Evolutionary conservation across 306 rosid species (phyloP).

Genomic region (Citrullus colocynthis): DNA sequence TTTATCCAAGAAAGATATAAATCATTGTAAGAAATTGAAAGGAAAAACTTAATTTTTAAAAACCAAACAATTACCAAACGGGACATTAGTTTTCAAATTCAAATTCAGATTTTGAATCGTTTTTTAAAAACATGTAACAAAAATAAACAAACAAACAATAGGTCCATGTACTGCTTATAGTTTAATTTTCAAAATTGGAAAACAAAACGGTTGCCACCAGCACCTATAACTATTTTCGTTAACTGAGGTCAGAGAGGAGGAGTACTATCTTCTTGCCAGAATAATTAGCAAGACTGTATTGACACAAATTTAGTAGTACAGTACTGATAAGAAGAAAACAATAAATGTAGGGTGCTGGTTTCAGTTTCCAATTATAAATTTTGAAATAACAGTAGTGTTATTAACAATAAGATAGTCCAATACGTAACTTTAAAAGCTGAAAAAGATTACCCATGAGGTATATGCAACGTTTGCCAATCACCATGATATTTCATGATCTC

Average conservation of each 20-base stretch:
- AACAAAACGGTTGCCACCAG: not conserved
- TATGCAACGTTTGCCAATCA: constrained; percentile 54
- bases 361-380: not conserved
- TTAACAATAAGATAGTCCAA: too few relatives aligned
- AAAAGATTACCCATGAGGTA: constrained; percentile 54
- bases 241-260: not conserved
- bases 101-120: not conserved
- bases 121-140: not conserved
- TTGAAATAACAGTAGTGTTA: not conserved
- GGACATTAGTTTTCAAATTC: not conserved
- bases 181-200: not conserved
- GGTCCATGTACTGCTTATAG: not conserved
- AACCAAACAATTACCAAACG: too few relatives aligned
- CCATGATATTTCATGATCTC: constrained; percentile 41
- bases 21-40: too few relatives aligned
- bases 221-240: not conserved
- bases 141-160: too few relatives aligned
- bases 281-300: not conserved
- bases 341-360: not conserved
- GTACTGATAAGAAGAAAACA: not conserved
- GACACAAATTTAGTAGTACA: not conserved
- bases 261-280: not conserved
- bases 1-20: too few relatives aligned
- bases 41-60: too few relatives aligned
- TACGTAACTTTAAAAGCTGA: not conserved